Evolutionary conservation across 73 alveolate genomes (phyloP).

Genomic region (Stentor coeruleus): DNA sequence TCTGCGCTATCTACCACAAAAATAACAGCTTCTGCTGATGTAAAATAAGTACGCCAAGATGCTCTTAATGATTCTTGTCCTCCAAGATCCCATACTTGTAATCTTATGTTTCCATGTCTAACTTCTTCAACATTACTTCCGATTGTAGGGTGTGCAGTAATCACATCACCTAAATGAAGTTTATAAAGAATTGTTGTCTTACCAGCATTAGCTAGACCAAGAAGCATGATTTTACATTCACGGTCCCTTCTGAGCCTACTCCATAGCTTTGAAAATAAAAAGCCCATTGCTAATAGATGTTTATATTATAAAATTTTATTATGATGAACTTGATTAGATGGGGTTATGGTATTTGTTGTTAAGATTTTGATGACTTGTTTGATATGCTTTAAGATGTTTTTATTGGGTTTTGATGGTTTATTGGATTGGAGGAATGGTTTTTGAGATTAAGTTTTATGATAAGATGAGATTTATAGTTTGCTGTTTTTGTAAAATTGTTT

Average conservation of each 20-base stretch:
- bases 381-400: no score
- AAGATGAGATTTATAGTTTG: no score
- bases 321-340: no score
- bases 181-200: slow-evolving; percentile 88
- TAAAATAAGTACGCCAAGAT: slow-evolving; percentile 80
- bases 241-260: slow-evolving; percentile 49
- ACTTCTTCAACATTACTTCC: slow-evolving; percentile 92
- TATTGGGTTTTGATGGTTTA: no score
- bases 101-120: slow-evolving; percentile 67
- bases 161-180: slow-evolving; percentile 67
- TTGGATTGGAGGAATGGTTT: no score
- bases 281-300: no score
- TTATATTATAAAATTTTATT: no score
- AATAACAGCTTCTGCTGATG: slow-evolving; percentile 78
- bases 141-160: slow-evolving; percentile 90
- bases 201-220: slow-evolving; percentile 92
- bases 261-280: slow-evolving; percentile 54
- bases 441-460: no score
- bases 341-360: no score
- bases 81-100: slow-evolving; percentile 94
- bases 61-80: slow-evolving; percentile 86
- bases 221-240: slow-evolving; percentile 72
- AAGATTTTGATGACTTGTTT: no score
- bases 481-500: no score
- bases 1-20: slow-evolving; percentile 86